These are phyloP conservation scores for Pythium rishiriense DNA, from an alignment of 352 stramenopile genomes.

Conservation along the genomic window DNA sequence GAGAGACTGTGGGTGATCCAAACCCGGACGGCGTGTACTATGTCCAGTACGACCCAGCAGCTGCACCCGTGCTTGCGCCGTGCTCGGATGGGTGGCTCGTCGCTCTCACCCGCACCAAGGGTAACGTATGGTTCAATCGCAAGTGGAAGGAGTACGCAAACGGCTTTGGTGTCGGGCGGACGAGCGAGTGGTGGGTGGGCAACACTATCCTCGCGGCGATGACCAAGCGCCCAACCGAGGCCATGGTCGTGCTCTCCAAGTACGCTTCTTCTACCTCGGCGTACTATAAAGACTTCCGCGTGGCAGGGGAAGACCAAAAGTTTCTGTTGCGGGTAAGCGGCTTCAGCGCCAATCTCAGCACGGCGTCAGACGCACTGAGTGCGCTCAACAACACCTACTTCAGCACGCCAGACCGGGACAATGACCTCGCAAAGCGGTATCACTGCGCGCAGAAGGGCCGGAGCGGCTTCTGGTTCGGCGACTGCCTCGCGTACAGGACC, in stretches of 20 bases:
- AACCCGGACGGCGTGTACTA: constrained; percentile 64
- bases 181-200: constrained; percentile 62
- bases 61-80: constrained; percentile 33
- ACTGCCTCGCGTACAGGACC: constrained; percentile 44
- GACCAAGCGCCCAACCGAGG: constrained; percentile 39
- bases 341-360: constrained; percentile 36
- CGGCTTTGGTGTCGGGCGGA: constrained; percentile 48
- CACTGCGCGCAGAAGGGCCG: constrained; percentile 47
- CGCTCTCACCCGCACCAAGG: constrained; percentile 44
- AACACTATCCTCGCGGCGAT: constrained; percentile 43
- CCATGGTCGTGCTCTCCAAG: constrained; percentile 57
- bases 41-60: constrained; percentile 35
- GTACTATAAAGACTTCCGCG: constrained; percentile 47
- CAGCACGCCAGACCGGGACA: constrained; percentile 56
- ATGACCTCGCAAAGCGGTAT: constrained; percentile 43
- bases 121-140: constrained; percentile 54
- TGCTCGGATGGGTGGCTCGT: constrained; percentile 66
- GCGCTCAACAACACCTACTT: constrained; percentile 59
- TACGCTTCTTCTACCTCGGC: constrained; percentile 39
- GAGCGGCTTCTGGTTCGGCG: constrained; percentile 60
- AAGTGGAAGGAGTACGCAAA: constrained; percentile 63
- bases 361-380: constrained; percentile 41
- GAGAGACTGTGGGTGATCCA: constrained; percentile 34
- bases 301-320: constrained; percentile 45
- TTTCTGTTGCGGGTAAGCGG: constrained; percentile 47